These are phyloP conservation scores for Ceriops decandra DNA, from an alignment of 345 rosid genomes.

Conservation along the genomic window DNA sequence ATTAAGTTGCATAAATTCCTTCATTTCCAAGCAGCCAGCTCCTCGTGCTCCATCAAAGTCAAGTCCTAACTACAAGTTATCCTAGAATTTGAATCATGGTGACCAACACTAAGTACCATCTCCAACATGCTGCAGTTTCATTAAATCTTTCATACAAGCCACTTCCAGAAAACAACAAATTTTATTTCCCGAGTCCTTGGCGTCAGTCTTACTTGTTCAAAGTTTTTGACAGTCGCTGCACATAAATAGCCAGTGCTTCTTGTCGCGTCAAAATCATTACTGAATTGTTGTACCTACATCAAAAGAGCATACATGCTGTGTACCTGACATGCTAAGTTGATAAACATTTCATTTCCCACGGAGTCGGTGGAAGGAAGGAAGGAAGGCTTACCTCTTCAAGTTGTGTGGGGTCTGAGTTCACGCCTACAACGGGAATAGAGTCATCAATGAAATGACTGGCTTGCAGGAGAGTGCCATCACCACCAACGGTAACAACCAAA, in stretches of 20 bases:
- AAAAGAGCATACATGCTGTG: neutral
- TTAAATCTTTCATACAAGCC: neutral
- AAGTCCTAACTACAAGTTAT: too few relatives aligned
- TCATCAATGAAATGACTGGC: conserved; percentile 87
- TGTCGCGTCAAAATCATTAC: conserved; percentile 74
- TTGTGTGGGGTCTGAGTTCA: conserved; percentile 89
- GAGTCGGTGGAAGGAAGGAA: neutral
- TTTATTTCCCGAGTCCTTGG: neutral
- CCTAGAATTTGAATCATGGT: too few relatives aligned
- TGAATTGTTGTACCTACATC: conserved; percentile 56
- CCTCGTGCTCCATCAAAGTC: too few relatives aligned
- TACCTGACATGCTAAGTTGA: neutral
- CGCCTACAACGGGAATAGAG: conserved; percentile 71
- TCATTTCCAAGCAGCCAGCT: neutral
- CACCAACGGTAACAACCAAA: conserved; percentile 85
- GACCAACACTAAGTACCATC: too few relatives aligned
- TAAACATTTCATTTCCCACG: too few relatives aligned
- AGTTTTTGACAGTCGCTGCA: conserved; percentile 74
- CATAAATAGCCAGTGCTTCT: conserved; percentile 88
- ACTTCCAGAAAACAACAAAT: neutral
- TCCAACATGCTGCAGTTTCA: neutral
- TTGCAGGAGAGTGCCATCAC: conserved; percentile 93
- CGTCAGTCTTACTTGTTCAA: conserved; percentile 55
- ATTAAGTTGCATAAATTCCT: neutral
- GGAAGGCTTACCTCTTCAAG: conserved; percentile 57